These are phyloP conservation scores for Eucalyptus dawsonii DNA, from an alignment of 345 rosid genomes.

Conservation along the genomic window DNA sequence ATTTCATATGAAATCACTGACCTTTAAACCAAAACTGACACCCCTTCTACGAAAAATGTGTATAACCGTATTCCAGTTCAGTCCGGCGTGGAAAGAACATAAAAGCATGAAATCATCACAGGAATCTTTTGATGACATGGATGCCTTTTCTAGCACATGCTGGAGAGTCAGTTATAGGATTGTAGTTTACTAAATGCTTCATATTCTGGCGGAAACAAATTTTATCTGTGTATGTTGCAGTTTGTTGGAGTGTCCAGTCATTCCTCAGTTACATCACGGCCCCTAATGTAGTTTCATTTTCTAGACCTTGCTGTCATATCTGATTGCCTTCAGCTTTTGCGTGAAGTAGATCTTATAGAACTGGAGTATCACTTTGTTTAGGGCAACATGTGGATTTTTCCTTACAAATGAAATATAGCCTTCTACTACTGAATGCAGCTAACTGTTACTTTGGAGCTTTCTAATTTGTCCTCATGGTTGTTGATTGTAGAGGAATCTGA, in stretches of 20 bases:
- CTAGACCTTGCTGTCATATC: background rate
- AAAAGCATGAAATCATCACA: background rate
- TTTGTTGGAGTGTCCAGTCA: background rate
- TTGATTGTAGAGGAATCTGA: slow-evolving; percentile 62
- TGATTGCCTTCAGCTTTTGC: background rate
- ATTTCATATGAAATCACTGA: background rate
- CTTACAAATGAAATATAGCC: background rate
- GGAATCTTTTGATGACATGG: background rate
- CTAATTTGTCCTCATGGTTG: background rate
- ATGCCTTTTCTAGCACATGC: background rate
- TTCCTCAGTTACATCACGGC: background rate
- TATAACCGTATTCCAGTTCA: background rate
- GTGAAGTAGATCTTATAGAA: background rate
- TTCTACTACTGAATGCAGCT: background rate
- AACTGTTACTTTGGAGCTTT: background rate
- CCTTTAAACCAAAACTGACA: background rate
- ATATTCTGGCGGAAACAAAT: background rate
- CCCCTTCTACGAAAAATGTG: background rate
- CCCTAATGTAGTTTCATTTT: background rate
- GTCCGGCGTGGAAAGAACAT: background rate
- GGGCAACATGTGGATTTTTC: background rate
- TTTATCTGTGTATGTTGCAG: background rate
- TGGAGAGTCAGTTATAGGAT: background rate
- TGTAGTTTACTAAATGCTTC: background rate
- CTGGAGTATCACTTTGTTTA: background rate